Evolutionary conservation across 768 basidiomycete species (phyloP).

Genomic region (Amanita rubescens): DNA sequence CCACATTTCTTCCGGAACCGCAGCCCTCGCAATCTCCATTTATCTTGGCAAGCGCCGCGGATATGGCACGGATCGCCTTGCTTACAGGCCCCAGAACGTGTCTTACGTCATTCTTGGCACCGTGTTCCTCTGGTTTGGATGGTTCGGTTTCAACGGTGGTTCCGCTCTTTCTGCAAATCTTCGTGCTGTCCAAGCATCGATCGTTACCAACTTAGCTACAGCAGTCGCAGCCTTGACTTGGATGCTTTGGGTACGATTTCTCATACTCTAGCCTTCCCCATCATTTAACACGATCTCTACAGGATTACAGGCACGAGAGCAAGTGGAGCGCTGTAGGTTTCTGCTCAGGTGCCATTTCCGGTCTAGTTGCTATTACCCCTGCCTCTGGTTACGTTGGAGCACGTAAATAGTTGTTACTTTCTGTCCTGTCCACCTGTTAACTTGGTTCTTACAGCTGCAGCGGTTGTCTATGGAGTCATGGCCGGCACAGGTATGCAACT

Average conservation of each 20-base stretch:
- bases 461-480: slow-evolving; percentile 79
- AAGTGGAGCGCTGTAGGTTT: slow-evolving; percentile 95
- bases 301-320: slow-evolving; percentile 87
- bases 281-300: not conserved
- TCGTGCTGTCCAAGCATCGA: slow-evolving; percentile 81
- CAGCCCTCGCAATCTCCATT: slow-evolving; percentile 84
- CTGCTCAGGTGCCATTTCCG: slow-evolving; percentile 90
- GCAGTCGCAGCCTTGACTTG: slow-evolving; percentile 83
- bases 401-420: slow-evolving; percentile 33
- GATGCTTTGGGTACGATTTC: slow-evolving; percentile 74
- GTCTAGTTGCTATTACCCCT: slow-evolving; percentile 87
- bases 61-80: slow-evolving; percentile 84
- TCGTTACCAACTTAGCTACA: slow-evolving; percentile 91
- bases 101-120: slow-evolving; percentile 93
- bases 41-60: slow-evolving; percentile 89
- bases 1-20: slow-evolving; percentile 90
- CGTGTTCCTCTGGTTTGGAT: slow-evolving; percentile 89
- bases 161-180: slow-evolving; percentile 85
- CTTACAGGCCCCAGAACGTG: slow-evolving; percentile 92
- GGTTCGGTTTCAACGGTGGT: slow-evolving; percentile 96
- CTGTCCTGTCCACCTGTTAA: not conserved
- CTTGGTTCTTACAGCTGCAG: slow-evolving; percentile 49
- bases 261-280: not conserved
- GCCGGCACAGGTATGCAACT: slow-evolving; percentile 85
- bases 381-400: slow-evolving; percentile 76